Conservation (phyloP, 2,329 filamentous ascomycete genomes). For the Coleophoma crateriformis region DNA sequence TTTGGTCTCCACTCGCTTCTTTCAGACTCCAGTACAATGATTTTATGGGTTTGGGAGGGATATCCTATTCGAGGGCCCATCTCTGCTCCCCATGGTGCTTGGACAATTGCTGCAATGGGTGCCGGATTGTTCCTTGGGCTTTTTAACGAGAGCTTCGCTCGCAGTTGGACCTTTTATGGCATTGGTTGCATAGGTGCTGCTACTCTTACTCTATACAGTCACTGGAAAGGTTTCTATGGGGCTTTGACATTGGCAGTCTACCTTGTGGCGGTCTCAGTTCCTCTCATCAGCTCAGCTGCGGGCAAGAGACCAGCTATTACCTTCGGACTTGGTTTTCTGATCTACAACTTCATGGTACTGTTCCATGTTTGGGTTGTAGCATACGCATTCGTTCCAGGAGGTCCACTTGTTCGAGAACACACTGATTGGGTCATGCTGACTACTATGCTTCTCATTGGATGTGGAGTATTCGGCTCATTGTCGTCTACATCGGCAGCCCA, state of each 20-base stretch:
- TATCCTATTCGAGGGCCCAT: constrained; percentile 87
- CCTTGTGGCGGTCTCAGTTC: constrained; percentile 71
- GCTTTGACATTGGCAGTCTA: constrained; percentile 72
- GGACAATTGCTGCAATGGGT: constrained; percentile 84
- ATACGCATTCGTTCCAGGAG: constrained; percentile 95
- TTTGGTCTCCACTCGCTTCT: constrained; percentile 90
- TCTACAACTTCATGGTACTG: constrained; percentile 93
- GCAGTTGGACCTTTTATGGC: constrained; percentile 75
- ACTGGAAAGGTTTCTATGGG: constrained; percentile 90
- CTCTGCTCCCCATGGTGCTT: constrained; percentile 82
- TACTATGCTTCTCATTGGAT: constrained; percentile 79
- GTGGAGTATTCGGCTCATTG: constrained; percentile 72
- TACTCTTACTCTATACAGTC: constrained; percentile 66
- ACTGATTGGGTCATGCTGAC: constrained; percentile 93
- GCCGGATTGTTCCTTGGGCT: constrained; percentile 72
- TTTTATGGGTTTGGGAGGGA: constrained; percentile 96
- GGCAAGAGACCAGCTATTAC: constrained; percentile 71
- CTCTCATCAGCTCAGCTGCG: constrained; percentile 70
- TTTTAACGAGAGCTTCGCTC: constrained; percentile 62
- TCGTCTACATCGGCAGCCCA: constrained; percentile 31
- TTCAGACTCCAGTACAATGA: constrained; percentile 98
- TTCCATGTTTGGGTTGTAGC: constrained; percentile 99
- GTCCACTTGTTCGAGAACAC: constrained; percentile 84
- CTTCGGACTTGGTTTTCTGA: constrained; percentile 82
- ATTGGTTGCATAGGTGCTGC: constrained; percentile 75